Evolutionary conservation across 2,329 filamentous ascomycete genomes (phyloP).

Genomic region (Colletotrichum magnum): DNA sequence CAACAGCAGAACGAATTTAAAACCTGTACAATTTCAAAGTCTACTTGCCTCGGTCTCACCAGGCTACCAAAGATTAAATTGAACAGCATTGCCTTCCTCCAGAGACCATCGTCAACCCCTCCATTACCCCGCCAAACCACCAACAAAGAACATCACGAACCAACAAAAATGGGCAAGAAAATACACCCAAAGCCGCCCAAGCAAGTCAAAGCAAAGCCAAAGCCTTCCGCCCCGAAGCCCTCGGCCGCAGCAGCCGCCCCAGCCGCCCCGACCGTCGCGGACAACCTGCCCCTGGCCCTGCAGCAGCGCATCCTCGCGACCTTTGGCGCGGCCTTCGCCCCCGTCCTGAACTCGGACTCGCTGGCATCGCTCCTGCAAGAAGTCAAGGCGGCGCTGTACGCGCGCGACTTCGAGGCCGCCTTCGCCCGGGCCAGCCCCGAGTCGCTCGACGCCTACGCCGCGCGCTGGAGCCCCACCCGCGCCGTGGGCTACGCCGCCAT

Average conservation of each 20-base stretch:
- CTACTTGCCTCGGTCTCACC: background rate
- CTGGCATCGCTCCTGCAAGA: slow-evolving; percentile 77
- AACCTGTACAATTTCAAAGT: background rate
- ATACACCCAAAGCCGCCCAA: slow-evolving; percentile 17
- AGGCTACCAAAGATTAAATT: too few species aligned
- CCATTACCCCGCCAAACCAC: slow-evolving; percentile 12
- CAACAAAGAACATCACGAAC: slow-evolving; percentile 1
- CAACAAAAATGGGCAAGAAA: slow-evolving; percentile 31
- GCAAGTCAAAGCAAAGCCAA: slow-evolving; percentile 10
- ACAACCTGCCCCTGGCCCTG: slow-evolving; percentile 15
- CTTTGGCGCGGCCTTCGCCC: slow-evolving; percentile 76
- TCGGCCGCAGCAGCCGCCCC: background rate
- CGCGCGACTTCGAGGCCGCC: slow-evolving; percentile 85
- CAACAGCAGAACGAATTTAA: background rate
- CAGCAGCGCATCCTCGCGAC: slow-evolving; percentile 82
- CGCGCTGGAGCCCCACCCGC: slow-evolving; percentile 90
- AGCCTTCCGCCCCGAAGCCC: background rate
- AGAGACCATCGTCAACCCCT: too few species aligned
- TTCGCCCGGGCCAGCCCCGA: slow-evolving; percentile 72
- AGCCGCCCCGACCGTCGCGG: background rate
- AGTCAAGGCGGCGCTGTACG: slow-evolving; percentile 88
- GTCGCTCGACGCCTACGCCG: slow-evolving; percentile 85
- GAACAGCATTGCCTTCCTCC: too few species aligned
- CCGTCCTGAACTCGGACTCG: slow-evolving; percentile 60
- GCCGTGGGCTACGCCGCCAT: slow-evolving; percentile 83